phyloP scores from a whole-genome alignment of 768 basidiomycete genomes.

The Boletus rex-veris region DNA sequence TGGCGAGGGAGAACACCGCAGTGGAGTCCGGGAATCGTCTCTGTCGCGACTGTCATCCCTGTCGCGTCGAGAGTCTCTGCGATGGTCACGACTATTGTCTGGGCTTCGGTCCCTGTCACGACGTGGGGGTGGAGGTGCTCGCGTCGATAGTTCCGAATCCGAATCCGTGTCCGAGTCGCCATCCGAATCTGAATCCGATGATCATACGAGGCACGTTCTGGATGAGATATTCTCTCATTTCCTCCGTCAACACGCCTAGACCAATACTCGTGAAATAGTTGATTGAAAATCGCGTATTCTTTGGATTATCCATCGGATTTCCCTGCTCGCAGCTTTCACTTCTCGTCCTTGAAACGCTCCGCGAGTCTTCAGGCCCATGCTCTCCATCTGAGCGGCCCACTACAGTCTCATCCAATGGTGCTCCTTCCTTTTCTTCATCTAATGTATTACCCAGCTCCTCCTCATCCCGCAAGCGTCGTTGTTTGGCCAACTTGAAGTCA shows the following conservation, averaged over 20 bases:
- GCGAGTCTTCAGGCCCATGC: conserved; percentile 82
- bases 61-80: conserved; percentile 13
- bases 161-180: conserved; percentile 33
- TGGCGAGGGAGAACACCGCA: conserved; percentile 27
- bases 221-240: conserved; percentile 91
- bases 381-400: conserved; percentile 63
- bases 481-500: no score
- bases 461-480: no score
- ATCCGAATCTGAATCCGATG: conserved; percentile 55
- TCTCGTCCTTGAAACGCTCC: conserved; percentile 87
- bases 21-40: conserved; percentile 34
- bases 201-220: conserved; percentile 91
- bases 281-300: conserved; percentile 94
- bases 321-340: conserved; percentile 62
- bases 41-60: conserved; percentile 22
- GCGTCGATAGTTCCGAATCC: conserved; percentile 35
- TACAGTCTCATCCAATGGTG: no score
- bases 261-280: conserved; percentile 98
- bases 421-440: no score
- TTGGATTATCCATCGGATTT: conserved; percentile 94
- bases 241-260: conserved; percentile 85
- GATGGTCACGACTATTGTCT: conserved; percentile 21
- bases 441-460: no score
- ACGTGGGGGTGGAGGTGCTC: conserved; percentile 29
- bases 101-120: conserved; percentile 24